These are phyloP conservation scores for Aspergillus oerlinghausenensis DNA, from an alignment of 2,329 filamentous ascomycete genomes.

Conservation along the genomic window DNA sequence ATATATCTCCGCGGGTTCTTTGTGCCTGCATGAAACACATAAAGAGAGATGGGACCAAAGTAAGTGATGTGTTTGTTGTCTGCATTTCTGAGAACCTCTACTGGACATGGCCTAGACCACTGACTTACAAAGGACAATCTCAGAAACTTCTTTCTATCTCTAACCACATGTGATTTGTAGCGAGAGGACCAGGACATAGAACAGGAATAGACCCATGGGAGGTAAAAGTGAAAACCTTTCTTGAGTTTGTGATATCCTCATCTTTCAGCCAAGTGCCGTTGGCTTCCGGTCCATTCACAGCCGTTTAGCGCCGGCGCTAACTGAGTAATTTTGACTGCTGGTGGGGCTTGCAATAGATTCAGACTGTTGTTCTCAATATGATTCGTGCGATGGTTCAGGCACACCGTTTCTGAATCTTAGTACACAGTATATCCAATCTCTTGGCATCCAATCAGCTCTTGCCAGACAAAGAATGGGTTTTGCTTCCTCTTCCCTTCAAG, in stretches of 20 bases:
- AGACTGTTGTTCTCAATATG: neutral
- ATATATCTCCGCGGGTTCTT: neutral
- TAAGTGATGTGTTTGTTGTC: too few relatives aligned
- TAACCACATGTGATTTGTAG: too few relatives aligned
- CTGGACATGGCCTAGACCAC: too few relatives aligned
- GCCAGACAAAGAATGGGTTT: neutral
- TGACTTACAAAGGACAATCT: too few relatives aligned
- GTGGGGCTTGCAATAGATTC: neutral
- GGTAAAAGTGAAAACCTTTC: neutral
- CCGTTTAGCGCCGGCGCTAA: neutral
- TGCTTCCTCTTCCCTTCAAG: neutral
- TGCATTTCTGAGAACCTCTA: too few relatives aligned
- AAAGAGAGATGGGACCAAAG: neutral
- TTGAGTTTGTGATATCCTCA: neutral
- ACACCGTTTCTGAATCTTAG: neutral
- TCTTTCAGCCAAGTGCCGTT: neutral
- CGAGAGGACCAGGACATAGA: neutral
- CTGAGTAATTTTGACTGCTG: neutral
- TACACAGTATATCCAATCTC: neutral
- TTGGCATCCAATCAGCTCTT: neutral
- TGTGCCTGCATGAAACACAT: neutral
- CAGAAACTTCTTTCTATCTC: too few relatives aligned
- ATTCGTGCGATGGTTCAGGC: neutral
- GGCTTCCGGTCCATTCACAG: neutral
- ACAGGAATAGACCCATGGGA: neutral